Conservation (phyloP, 23 red algal species). For the Gracilaria caudata region DNA sequence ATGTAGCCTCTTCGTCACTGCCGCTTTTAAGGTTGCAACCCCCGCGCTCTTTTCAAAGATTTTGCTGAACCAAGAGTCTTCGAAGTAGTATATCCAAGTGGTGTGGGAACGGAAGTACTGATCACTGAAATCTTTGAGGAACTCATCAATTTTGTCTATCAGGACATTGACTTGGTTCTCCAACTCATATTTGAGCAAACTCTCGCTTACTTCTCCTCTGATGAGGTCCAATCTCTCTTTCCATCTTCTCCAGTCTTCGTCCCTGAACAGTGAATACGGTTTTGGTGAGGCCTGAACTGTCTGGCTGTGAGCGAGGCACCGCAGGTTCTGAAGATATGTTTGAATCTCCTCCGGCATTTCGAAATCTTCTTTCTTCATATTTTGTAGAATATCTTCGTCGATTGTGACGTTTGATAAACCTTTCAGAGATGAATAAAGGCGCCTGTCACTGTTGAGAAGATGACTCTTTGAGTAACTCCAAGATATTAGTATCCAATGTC, state of each 20-base stretch:
- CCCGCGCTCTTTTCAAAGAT: background rate
- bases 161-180: background rate
- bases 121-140: conserved; percentile 2
- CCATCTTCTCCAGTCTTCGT: conserved; percentile 27
- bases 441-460: background rate
- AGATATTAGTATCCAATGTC: background rate
- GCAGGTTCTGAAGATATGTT: background rate
- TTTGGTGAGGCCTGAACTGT: background rate
- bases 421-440: background rate
- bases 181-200: background rate
- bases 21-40: too few relatives aligned
- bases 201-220: background rate
- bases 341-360: background rate
- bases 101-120: conserved; percentile 3
- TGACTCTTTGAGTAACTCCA: background rate
- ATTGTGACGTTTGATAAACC: background rate
- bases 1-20: background rate
- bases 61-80: background rate
- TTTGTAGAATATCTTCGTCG: background rate
- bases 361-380: background rate
- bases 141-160: conserved; percentile 3
- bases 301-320: background rate
- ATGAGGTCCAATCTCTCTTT: conserved; percentile 4
- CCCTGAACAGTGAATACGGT: background rate
- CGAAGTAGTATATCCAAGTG: conserved; percentile 8